Base-by-base conservation (phyloP, 441 rosid species). In the Theobroma grandiflorum region DNA sequence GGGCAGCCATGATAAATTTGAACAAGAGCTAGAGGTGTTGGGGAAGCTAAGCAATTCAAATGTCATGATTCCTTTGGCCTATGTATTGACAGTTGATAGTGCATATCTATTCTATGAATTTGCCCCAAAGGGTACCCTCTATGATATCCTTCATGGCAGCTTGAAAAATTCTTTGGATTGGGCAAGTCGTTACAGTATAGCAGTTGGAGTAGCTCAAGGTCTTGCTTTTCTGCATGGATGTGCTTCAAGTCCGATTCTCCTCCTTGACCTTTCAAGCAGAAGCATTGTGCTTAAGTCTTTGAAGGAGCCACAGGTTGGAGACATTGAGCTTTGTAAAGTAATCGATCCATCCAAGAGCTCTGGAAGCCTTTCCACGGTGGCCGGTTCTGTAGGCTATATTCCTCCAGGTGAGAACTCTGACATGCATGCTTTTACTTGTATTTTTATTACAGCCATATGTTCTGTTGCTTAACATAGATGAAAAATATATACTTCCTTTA, bases 191-290 rank as follows among this genome's bases (percentile, higher is more conserved):
- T 93, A 90, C 86, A 94, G 92, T 78, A 79, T 93, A 69, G 97
- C 94, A 22, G 90, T 96, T 18, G 95, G 98, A 53, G 90, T 94
- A 74, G 98, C 98, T 84, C 95, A 94, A 82, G 98, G 96, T 73
- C 91, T 94, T 81, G 81, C 86, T 22, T 96, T 92, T 88, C 87
- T 96, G 81, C 99, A 96, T 69, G 95, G 92, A 79, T 88, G 84
- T 78, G 73, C 83, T 74, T 81, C 94, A 0, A 84, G 89, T 79
- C 94, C 97, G 6, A 86, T 93, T 68, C 92, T 94, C 71, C 92
- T 92, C 71, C 91, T 93, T 1, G 98, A 94, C 80, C 92, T 95
- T 77, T 95, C 98, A 26, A 94, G 94, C 83, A 87, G 35, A 68
- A 95, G 81, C 86, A 90, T 95, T 72, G 66, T 92, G 79, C 96